phyloP scores from a whole-genome alignment of 257 asterid genomes.

The Lantana camara region DNA sequence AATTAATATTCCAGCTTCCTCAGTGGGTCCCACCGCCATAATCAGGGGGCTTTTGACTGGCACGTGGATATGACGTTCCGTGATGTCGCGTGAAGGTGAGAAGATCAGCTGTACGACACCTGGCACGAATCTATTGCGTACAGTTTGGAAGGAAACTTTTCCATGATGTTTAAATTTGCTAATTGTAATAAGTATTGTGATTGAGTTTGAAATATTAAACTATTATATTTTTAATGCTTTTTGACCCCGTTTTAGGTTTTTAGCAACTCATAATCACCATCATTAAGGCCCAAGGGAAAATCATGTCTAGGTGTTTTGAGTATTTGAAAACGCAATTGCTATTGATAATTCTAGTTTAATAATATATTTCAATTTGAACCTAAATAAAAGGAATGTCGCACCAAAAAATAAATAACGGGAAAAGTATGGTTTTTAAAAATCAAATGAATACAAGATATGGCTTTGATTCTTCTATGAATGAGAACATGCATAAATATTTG shows the following conservation, averaged over 20 bases:
- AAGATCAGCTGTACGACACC: conserved; percentile 12
- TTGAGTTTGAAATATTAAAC: neutral
- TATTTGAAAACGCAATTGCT: too few species aligned
- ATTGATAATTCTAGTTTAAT: too few species aligned
- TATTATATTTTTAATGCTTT: neutral
- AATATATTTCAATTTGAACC: too few species aligned
- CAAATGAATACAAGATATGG: too few species aligned
- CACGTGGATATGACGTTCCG: conserved; percentile 34
- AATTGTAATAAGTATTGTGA: too few species aligned
- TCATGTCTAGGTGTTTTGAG: too few species aligned
- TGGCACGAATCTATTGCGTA: conserved; percentile 28
- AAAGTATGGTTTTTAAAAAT: too few species aligned
- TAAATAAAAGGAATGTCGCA: too few species aligned
- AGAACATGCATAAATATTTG: too few species aligned
- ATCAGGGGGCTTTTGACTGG: conserved; percentile 33
- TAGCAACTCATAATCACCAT: conserved; percentile 20
- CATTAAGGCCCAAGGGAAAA: neutral
- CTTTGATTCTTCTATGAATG: neutral
- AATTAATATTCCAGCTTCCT: neutral
- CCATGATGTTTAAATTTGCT: neutral
- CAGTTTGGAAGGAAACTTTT: conserved; percentile 3
- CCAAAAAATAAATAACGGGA: too few species aligned
- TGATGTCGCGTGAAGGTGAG: conserved; percentile 27
- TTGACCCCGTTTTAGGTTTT: neutral
- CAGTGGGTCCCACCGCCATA: conserved; percentile 26